Evolutionary conservation across 805 yeast genomes (phyloP), one percentile per base, ranked within the genome.

Genomic region (Candida manassasensis): DNA sequence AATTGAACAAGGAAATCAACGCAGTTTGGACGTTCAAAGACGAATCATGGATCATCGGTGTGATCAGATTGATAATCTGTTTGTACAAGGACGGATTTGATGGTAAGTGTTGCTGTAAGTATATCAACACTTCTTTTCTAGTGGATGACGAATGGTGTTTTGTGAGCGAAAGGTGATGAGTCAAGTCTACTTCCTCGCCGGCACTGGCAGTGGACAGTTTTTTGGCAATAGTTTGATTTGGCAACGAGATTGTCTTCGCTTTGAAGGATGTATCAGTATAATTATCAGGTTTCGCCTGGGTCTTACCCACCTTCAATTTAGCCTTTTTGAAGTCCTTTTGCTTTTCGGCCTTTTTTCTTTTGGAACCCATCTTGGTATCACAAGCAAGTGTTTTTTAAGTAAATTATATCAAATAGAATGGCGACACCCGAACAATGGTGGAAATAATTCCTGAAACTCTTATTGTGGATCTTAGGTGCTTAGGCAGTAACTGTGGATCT

Each of bases 271-370:
- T 86, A 46, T 84, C 90, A 4, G 98, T 93, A 39, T 72, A 76
- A 53, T 87, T 86, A 13, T 78, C 75, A 4, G 88, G 78, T 43
- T 76, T 77, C 4, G 79, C 77, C 13, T 77, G 75, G 2, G 82
- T 67, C 58, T 93, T 93, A 38, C 98, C 98, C 21, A 93, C 97
- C 50, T 74, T 82, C 35, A 93, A 73, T 66, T 86, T 90, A 40
- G 78, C 69, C 57, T 87, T 87, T 35, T 62, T 70, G 54, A 84
- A 84, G 51, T 84, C 95, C 59, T 81, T 82, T 52, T 69, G 70
- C 63, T 82, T 84, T 42, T 80, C 80, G 27, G 68, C 61, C 60
- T 66, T 72, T 63, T 77, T 82, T 56, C 67, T 72, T 48, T 58
- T 75, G 29, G 78, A 77, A n/a, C 55, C 64, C 66, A 60, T 61